Conservation (phyloP, 257 asterid genomes). For the Cynanchum wilfordii region DNA sequence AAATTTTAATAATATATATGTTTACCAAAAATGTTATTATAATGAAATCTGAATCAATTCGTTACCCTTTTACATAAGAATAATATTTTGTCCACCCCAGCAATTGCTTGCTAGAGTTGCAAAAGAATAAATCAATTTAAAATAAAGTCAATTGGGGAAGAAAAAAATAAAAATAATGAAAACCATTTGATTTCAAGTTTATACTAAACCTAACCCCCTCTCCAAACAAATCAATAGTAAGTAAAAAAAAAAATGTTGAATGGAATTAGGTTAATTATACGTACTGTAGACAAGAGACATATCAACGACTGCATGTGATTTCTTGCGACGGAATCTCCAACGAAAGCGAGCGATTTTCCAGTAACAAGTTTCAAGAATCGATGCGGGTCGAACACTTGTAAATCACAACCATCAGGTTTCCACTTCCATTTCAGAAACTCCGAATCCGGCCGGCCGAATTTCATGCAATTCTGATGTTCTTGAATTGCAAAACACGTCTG, state of each 20-base stretch:
- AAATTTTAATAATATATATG: too few relatives aligned
- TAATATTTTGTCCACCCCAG: neutral
- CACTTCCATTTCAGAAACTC: conserved; percentile 70
- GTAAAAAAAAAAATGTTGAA: neutral
- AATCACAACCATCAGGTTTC: conserved; percentile 70
- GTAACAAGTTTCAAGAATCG: conserved; percentile 42
- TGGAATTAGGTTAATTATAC: too few relatives aligned
- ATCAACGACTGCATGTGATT: conserved; percentile 84
- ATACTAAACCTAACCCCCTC: neutral
- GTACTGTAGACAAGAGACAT: conserved; percentile 68
- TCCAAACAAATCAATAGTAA: neutral
- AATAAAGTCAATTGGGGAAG: neutral
- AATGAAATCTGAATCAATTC: too few relatives aligned
- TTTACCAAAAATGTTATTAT: too few relatives aligned
- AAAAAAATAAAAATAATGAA: neutral
- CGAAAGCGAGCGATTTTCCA: conserved; percentile 65
- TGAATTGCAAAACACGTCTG: conserved; percentile 62
- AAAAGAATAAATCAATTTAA: neutral
- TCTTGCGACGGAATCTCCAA: conserved; percentile 78
- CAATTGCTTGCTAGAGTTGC: neutral
- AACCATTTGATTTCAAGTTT: neutral
- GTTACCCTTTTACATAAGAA: neutral
- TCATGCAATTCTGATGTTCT: conserved; percentile 79
- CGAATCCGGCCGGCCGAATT: conserved; percentile 55
- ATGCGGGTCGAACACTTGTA: conserved; percentile 50